Evolutionary conservation across 2,329 filamentous ascomycete species (phyloP).

Genomic region (Sclerotinia subarctica): DNA sequence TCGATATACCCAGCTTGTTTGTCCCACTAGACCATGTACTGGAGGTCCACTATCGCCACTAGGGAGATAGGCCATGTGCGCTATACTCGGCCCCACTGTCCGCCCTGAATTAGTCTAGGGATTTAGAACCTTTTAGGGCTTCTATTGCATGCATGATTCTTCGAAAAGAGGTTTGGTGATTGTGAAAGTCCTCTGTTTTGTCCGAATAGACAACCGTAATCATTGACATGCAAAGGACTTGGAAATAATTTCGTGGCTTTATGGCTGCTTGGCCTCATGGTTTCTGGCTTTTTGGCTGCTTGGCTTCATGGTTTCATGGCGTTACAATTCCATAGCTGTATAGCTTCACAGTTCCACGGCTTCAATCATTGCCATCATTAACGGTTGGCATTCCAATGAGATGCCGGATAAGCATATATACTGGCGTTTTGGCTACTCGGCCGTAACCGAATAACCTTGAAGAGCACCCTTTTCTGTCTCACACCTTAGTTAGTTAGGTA

Average conservation of each 20-base stretch:
- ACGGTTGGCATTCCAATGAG: background rate
- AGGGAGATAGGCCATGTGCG: background rate
- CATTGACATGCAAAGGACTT: background rate
- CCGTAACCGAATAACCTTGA: background rate
- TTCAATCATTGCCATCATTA: background rate
- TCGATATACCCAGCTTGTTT: background rate
- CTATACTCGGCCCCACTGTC: background rate
- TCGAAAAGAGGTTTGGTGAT: no score
- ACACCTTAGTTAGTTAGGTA: no score
- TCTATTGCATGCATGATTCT: background rate
- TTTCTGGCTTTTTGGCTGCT: background rate
- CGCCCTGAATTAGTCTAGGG: background rate
- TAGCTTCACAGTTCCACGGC: no score
- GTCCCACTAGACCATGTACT: background rate
- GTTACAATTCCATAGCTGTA: background rate
- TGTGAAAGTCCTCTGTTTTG: background rate
- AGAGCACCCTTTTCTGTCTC: background rate
- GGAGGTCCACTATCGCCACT: no score
- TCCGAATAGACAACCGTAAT: background rate
- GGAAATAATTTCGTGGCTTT: background rate
- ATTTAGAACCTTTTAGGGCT: constrained; percentile 11
- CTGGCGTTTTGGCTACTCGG: background rate
- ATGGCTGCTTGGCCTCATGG: background rate
- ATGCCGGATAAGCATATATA: background rate
- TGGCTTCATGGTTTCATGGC: no score